Evolutionary conservation across 2,329 filamentous ascomycete species (phyloP).

Genomic region (Fusarium sp.): DNA sequence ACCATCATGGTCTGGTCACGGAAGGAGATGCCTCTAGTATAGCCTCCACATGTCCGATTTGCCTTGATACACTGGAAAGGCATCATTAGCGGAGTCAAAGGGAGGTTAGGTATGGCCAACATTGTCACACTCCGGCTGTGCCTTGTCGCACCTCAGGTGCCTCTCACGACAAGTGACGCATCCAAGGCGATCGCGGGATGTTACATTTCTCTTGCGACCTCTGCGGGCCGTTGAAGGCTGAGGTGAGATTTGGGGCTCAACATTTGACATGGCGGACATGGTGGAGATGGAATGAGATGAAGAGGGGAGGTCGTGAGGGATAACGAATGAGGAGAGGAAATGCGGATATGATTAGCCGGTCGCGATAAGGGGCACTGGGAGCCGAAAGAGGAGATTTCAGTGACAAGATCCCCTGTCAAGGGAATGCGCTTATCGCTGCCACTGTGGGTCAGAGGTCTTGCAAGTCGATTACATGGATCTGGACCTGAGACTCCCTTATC

Average conservation of each 20-base stretch:
- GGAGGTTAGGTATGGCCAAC: not conserved
- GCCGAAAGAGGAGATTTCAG: not conserved
- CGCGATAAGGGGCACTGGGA: not conserved
- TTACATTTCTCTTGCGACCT: not conserved
- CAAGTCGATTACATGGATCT: not conserved
- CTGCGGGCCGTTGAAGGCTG: not conserved
- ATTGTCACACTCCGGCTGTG: not conserved
- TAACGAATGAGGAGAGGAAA: not conserved
- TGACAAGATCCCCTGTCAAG: not conserved
- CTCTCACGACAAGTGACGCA: not conserved
- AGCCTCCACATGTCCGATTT: not conserved
- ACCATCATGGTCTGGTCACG: not conserved
- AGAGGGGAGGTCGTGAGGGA: not conserved
- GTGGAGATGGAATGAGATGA: not conserved
- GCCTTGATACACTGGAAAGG: not conserved
- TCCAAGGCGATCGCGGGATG: not conserved
- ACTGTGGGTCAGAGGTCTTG: not conserved
- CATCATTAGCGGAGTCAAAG: not conserved
- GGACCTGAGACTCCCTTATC: not conserved
- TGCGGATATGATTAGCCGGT: not conserved
- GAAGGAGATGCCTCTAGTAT: not conserved
- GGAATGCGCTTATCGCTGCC: not conserved
- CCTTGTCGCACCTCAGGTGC: not conserved
- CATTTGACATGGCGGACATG: not conserved
- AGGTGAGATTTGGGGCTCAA: not conserved